Conservation (phyloP, 768 basidiomycete species). For the Mycena crocata region DNA sequence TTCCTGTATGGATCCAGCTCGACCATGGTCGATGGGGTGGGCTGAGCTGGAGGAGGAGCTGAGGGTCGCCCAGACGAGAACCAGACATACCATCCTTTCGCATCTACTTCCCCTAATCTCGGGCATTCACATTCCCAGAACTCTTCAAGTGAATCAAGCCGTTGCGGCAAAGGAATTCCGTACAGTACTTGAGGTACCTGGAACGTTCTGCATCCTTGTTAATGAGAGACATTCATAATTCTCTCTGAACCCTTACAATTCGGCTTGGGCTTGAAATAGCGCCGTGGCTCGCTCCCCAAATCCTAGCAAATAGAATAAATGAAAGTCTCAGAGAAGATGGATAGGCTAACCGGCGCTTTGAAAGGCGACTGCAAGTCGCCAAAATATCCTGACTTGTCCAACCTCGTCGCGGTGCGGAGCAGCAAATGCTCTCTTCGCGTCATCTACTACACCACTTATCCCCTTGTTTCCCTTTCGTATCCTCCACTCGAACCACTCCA, state of each 20-base stretch:
- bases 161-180: conserved; percentile 55
- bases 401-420: conserved; percentile 63
- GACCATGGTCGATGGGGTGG: conserved; percentile 19
- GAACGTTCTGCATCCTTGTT: conserved; percentile 61
- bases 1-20: conserved; percentile 72
- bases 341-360: conserved; percentile 69
- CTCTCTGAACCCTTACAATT: conserved; percentile 67
- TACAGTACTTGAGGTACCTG: conserved; percentile 61
- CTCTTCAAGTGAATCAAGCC: conserved; percentile 73
- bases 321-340: conserved; percentile 1
- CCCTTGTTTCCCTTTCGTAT: conserved; percentile 61
- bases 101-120: conserved; percentile 76
- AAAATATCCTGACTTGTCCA: conserved; percentile 70
- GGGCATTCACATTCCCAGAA: conserved; percentile 88
- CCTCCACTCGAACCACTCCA: conserved; percentile 86
- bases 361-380: conserved; percentile 74
- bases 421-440: conserved; percentile 59
- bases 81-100: conserved; percentile 80
- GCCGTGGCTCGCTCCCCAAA: conserved; percentile 80
- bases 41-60: conserved; percentile 19
- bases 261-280: conserved; percentile 86
- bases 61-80: conserved; percentile 48
- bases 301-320: conserved; percentile 56
- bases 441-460: conserved; percentile 64
- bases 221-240: background rate